Conservation (phyloP, 257 asterid species). For the Phtheirospermum japonicum region DNA sequence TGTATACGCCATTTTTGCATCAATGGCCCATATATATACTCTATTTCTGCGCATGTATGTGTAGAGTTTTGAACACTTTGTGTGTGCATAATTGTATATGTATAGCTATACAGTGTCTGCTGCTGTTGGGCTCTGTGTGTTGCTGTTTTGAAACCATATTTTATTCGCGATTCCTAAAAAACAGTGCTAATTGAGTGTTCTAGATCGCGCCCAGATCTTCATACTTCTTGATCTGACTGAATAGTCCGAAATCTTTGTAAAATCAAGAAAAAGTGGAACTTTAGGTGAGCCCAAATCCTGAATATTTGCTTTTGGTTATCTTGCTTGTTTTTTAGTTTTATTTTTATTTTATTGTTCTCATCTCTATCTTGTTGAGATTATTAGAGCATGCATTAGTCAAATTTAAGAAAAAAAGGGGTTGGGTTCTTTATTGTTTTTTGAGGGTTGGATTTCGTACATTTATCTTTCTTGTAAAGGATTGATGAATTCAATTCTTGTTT, state of each 20-base stretch:
- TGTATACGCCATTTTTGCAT: constrained; percentile 37
- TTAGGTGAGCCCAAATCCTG: constrained; percentile 44
- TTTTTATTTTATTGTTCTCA: constrained; percentile 22
- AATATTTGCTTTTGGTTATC: no score
- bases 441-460: no score
- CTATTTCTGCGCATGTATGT: constrained; percentile 25
- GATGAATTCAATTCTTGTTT: neutral
- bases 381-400: no score
- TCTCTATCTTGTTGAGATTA: no score
- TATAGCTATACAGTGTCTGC: constrained; percentile 22
- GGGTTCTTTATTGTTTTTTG: no score
- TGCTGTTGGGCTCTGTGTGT: constrained; percentile 23
- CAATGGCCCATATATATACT: constrained; percentile 24
- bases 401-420: no score
- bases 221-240: constrained; percentile 39
- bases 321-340: no score
- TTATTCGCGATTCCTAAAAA: constrained; percentile 30
- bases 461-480: neutral
- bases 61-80: neutral
- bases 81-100: constrained; percentile 7
- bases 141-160: neutral
- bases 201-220: constrained; percentile 73
- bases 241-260: constrained; percentile 21
- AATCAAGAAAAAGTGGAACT: constrained; percentile 7
- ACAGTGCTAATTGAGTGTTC: constrained; percentile 40